Percentiles rank a stretch among this genome's conserved stretches.
Evolutionary conservation across 2,329 filamentous ascomycete species (phyloP).

Genomic region (Chaetomium sp.): DNA sequence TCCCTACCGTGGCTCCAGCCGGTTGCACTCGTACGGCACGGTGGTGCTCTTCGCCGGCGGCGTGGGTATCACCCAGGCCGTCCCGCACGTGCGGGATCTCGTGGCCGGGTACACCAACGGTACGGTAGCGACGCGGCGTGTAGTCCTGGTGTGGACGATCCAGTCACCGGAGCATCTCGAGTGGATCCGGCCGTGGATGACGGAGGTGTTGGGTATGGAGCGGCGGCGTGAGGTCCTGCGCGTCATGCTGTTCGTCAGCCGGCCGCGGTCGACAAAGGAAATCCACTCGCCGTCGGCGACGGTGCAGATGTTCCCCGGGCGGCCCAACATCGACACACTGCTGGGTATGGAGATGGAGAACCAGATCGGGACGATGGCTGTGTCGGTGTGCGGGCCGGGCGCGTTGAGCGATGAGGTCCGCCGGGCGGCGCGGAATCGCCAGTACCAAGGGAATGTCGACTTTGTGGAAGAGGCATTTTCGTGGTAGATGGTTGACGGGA

Average conservation of each 20-base stretch:
- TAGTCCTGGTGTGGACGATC: constrained; percentile 73
- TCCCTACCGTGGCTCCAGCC: constrained; percentile 68
- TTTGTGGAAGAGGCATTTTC: constrained; percentile 75
- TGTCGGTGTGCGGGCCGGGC: constrained; percentile 69
- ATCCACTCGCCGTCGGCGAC: constrained; percentile 71
- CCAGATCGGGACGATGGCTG: constrained; percentile 66
- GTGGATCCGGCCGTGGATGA: constrained; percentile 83
- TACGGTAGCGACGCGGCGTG: constrained; percentile 63
- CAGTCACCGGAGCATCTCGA: constrained; percentile 74
- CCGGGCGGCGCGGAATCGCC: constrained; percentile 56
- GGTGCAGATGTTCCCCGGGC: constrained; percentile 78
- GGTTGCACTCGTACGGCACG: constrained; percentile 68
- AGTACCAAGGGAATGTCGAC: constrained; percentile 62
- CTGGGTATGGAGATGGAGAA: constrained; percentile 67
- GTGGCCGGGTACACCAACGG: constrained; percentile 61
- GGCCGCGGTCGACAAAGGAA: constrained; percentile 69
- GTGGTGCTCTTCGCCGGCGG: constrained; percentile 74
- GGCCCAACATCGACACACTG: constrained; percentile 67
- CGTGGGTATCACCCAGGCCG: constrained; percentile 73
- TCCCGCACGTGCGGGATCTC: constrained; percentile 67
- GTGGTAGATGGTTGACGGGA: constrained; percentile 35
- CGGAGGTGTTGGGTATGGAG: constrained; percentile 68
- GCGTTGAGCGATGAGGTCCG: constrained; percentile 69
- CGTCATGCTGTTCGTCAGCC: constrained; percentile 72
- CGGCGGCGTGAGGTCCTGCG: constrained; percentile 65